A percentile compares a stretch with the other conserved stretches of the same genome.
phyloP scores from a whole-genome alignment of 2,329 filamentous ascomycete species.

The Chaetomium strumarium region DNA sequence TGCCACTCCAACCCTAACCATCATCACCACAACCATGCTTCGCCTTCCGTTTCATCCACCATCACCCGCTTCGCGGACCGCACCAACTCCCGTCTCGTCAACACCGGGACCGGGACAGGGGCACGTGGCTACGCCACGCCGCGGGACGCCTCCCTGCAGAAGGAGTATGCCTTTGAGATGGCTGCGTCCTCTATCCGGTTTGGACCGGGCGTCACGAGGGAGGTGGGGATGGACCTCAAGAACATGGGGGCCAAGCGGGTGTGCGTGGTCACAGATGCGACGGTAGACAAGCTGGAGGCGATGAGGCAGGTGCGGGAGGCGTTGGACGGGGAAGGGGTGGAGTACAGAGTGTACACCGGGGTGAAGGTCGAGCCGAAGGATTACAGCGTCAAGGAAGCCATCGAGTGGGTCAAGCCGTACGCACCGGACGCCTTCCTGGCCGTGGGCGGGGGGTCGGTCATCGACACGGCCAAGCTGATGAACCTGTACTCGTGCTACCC shows the following conservation, averaged over 20 bases:
- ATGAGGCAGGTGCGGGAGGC: slow-evolving; percentile 87
- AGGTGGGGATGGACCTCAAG: slow-evolving; percentile 95
- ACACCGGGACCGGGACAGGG: neutral
- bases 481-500: slow-evolving; percentile 91
- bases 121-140: slow-evolving; percentile 64
- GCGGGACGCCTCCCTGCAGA: slow-evolving; percentile 62
- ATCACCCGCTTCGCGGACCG: slow-evolving; percentile 45
- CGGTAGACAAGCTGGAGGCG: slow-evolving; percentile 73
- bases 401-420: slow-evolving; percentile 74
- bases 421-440: slow-evolving; percentile 84
- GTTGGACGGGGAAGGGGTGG: slow-evolving; percentile 69
- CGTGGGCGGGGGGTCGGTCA: slow-evolving; percentile 88
- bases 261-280: slow-evolving; percentile 84
- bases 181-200: slow-evolving; percentile 92
- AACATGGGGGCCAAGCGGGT: slow-evolving; percentile 86
- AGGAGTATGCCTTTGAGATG: slow-evolving; percentile 99
- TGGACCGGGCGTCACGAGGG: slow-evolving; percentile 85
- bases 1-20: slow-evolving; percentile 87
- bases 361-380: slow-evolving; percentile 91
- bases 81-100: slow-evolving; percentile 4
- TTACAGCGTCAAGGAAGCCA: slow-evolving; percentile 82
- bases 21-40: slow-evolving; percentile 61
- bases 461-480: slow-evolving; percentile 98
- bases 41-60: slow-evolving; percentile 23
- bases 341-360: slow-evolving; percentile 74